Conservation (phyloP, 441 rosid species). For the Pelargonium fulgidum region DNA sequence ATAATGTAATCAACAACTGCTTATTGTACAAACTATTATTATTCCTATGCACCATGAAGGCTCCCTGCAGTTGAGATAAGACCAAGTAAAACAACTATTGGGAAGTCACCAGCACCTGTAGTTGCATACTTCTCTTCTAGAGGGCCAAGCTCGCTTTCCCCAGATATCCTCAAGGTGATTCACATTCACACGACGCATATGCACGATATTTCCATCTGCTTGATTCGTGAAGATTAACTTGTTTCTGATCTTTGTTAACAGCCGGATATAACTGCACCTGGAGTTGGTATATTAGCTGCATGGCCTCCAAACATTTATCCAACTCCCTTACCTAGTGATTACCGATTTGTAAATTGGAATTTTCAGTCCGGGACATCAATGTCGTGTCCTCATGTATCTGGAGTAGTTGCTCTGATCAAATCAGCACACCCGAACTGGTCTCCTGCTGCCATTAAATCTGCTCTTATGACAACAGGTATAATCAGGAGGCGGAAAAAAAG, state of each 20-base stretch:
- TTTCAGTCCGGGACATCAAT: conserved; percentile 49
- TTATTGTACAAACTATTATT: too few relatives aligned
- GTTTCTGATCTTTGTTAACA: conserved; percentile 18
- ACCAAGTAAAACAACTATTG: conserved; percentile 35
- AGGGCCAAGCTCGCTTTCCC: conserved; percentile 52
- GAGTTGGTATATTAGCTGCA: conserved; percentile 52
- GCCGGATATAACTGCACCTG: conserved; percentile 61
- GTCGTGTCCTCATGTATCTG: conserved; percentile 47
- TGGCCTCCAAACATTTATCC: conserved; percentile 49
- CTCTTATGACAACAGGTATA: conserved; percentile 53
- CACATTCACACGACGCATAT: too few relatives aligned
- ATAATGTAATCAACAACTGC: too few relatives aligned
- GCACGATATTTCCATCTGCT: neutral
- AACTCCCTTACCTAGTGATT: conserved; percentile 22
- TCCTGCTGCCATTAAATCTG: conserved; percentile 43
- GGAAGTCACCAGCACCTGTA: conserved; percentile 46
- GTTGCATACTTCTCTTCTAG: conserved; percentile 61
- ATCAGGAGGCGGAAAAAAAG: neutral
- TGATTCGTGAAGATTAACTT: neutral
- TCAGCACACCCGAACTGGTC: conserved; percentile 43
- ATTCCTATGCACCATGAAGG: conserved; percentile 19
- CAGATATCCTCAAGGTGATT: conserved; percentile 42
- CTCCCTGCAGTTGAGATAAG: conserved; percentile 33
- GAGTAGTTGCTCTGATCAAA: conserved; percentile 37
- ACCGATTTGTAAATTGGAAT: conserved; percentile 39